phyloP scores from a whole-genome alignment of 345 rosid species.

The Crucihimalaya himalaica region DNA sequence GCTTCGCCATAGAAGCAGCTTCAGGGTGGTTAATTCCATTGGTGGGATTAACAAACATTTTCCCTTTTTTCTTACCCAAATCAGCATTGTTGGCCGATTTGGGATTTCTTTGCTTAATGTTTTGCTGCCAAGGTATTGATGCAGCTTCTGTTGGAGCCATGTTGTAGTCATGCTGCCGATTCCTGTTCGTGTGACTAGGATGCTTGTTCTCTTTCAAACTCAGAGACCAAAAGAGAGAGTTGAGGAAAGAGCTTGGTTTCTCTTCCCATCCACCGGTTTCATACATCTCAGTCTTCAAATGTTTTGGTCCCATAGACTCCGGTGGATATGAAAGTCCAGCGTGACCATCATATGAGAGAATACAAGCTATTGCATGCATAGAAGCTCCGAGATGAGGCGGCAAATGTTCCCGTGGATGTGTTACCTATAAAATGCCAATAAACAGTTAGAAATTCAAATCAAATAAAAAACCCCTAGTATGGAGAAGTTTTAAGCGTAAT shows the following conservation, averaged over 20 bases:
- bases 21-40: constrained; percentile 21
- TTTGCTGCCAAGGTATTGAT: constrained; percentile 9
- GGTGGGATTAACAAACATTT: constrained; percentile 16
- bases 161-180: constrained; percentile 2
- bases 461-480: background rate
- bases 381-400: constrained; percentile 75
- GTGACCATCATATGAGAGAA: constrained; percentile 66
- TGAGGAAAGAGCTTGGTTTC: constrained; percentile 36
- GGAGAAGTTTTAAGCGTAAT: background rate
- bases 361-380: constrained; percentile 51
- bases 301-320: constrained; percentile 46
- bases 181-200: constrained; percentile 17
- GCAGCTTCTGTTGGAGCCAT: constrained; percentile 21
- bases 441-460: background rate
- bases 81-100: constrained; percentile 11
- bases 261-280: constrained; percentile 37
- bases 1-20: constrained; percentile 25
- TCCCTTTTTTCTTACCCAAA: constrained; percentile 27
- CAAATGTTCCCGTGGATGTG: constrained; percentile 55
- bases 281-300: constrained; percentile 52
- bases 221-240: constrained; percentile 41
- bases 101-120: constrained; percentile 18
- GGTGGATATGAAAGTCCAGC: constrained; percentile 48
- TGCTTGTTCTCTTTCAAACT: constrained; percentile 40
- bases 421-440: constrained; percentile 51